Evolutionary conservation across 2,329 filamentous ascomycete species (phyloP), one percentile per base, ranked within the genome.

Genomic region (Apiospora pterosperma): DNA sequence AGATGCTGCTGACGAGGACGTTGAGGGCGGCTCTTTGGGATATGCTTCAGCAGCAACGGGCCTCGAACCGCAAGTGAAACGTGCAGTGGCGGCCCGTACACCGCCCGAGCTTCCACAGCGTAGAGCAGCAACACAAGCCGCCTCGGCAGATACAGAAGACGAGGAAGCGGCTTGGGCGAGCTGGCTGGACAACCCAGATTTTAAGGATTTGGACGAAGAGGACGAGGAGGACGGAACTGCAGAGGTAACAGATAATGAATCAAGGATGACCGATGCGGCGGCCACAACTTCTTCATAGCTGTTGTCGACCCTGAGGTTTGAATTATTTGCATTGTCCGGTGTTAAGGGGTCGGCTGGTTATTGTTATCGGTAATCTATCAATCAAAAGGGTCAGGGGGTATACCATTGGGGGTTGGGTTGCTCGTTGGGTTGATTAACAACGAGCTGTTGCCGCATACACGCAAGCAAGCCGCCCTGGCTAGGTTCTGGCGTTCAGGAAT

Each of bases 161-260:
- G 72, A 71, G 14, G 69, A 72, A 31, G 72, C 75, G n/a, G 74
- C 72, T 23, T 75, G 73, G 44, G 70, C 73, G 23, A 73, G 69
- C 44, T 75, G 74, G 74, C 64, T 75, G 44, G 73, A 76, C 36
- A 70, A 73, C 44, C 70, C 72, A 1, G 74, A 71, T 36, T 72
- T 71, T 41, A 66, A 59, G 16, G 48, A 55, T 16, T 2, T 55
- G 28, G 48, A 55, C 16, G 34, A 34, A 34, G 38, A 63, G 6
- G 67, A n/a, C n/a, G n/a, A 71, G 28, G 34, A 63, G 38, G 65
- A 68, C 25, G 64, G 23, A n/a, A 19, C 59, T 3, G 39, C 7
- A 12, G 39, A 42, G 38, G 23, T 6, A 48, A 7, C 23, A 21
- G 25, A 34, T 58, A 25, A 28, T 31, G 12, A 36, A 36, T 31